phyloP scores from a whole-genome alignment of 805 yeast genomes.

The Sungouiozyma intestinalis region DNA sequence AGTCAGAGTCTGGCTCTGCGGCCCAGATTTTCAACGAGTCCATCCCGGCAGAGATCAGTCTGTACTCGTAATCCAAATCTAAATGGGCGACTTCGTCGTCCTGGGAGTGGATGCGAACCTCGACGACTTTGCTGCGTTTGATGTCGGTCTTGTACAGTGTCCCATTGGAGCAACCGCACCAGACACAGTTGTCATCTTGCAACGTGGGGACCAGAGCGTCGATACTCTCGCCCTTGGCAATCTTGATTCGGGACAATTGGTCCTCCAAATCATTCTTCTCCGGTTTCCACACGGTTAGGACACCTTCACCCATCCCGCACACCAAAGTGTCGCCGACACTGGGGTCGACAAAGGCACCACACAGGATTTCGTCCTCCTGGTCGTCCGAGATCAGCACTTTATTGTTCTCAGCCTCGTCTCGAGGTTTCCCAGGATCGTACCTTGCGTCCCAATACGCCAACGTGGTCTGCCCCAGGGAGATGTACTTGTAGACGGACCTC shows the following conservation, averaged over 20 bases:
- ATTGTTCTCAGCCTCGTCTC: conserved; percentile 30
- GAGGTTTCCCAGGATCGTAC: conserved; percentile 30
- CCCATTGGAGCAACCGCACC: conserved; percentile 80
- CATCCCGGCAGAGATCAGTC: conserved; percentile 78
- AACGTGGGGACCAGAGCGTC: conserved; percentile 53
- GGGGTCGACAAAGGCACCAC: conserved; percentile 59
- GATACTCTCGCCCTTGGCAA: conserved; percentile 59
- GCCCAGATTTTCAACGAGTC: conserved; percentile 70
- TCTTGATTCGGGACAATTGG: conserved; percentile 66
- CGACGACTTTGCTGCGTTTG: conserved; percentile 51
- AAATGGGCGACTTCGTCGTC: conserved; percentile 66
- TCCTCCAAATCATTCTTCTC: conserved; percentile 58
- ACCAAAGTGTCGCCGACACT: conserved; percentile 52
- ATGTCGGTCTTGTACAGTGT: conserved; percentile 56
- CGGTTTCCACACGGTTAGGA: conserved; percentile 77
- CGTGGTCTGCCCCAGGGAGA: conserved; percentile 76
- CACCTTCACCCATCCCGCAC: conserved; percentile 88
- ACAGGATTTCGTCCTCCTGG: conserved; percentile 86
- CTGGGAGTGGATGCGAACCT: conserved; percentile 47
- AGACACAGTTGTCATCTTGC: conserved; percentile 41
- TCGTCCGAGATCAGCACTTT: conserved; percentile 62
- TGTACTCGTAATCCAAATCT: conserved; percentile 72
- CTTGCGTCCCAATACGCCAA: conserved; percentile 70
- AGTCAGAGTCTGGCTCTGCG: conserved; percentile 14
- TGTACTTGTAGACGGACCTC: conserved; percentile 61